Percentiles rank a stretch among this genome's conserved stretches.
phyloP scores from a whole-genome alignment of 2,329 filamentous ascomycete species.

The Alternaria brassicae region DNA sequence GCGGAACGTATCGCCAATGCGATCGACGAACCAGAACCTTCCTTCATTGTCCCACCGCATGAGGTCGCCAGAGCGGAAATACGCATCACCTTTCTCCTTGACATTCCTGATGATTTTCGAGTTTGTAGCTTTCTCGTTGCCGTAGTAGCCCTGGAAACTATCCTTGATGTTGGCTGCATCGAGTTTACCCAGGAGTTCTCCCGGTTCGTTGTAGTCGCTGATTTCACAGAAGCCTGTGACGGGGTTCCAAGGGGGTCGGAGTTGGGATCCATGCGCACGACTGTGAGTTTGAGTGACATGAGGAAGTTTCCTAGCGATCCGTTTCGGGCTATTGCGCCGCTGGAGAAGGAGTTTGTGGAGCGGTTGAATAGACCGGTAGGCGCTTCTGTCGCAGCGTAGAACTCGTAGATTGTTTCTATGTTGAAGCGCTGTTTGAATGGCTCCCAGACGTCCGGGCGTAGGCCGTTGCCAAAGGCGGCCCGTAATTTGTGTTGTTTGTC shows the following conservation, averaged over 20 bases:
- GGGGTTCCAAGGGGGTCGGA: conserved; percentile 65
- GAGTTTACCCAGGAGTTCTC: conserved; percentile 68
- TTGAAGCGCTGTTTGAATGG: conserved; percentile 51
- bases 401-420: conserved; percentile 48
- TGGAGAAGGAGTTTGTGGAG: conserved; percentile 62
- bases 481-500: conserved; percentile 46
- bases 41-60: conserved; percentile 43
- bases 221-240: conserved; percentile 70
- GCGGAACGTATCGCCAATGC: conserved; percentile 51
- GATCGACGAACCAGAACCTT: conserved; percentile 49
- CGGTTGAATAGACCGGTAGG: conserved; percentile 65
- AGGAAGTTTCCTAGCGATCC: conserved; percentile 64
- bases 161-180: conserved; percentile 54
- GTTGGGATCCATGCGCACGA: conserved; percentile 71
- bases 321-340: conserved; percentile 73
- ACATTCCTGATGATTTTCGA: conserved; percentile 47
- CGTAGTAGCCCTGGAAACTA: conserved; percentile 71
- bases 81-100: conserved; percentile 46
- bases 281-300: conserved; percentile 62
- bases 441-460: conserved; percentile 53
- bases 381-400: conserved; percentile 58
- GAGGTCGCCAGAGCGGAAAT: conserved; percentile 49
- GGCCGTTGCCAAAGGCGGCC: conserved; percentile 50
- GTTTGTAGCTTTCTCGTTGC: conserved; percentile 42
- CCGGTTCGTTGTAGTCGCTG: conserved; percentile 68